Conservation (phyloP, 306 rosid genomes). For the Quillaja saponaria region DNA sequence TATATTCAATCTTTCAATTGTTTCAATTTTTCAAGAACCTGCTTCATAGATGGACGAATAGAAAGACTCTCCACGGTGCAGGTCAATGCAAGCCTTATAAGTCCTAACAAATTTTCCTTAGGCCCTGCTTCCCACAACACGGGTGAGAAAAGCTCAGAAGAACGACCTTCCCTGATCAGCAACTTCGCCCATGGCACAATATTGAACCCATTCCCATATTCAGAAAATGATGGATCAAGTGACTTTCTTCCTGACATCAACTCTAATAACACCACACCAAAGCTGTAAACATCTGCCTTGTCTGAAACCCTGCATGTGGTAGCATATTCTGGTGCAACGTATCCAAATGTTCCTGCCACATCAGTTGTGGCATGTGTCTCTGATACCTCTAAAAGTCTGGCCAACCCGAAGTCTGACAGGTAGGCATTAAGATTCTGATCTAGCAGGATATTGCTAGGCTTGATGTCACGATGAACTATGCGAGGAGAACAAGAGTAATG, state of each 20-base stretch:
- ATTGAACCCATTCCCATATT: slow-evolving; percentile 67
- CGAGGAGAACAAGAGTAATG: slow-evolving; percentile 71
- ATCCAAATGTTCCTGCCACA: slow-evolving; percentile 77
- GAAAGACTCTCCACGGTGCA: slow-evolving; percentile 53
- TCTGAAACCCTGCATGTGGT: slow-evolving; percentile 70
- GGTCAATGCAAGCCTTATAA: slow-evolving; percentile 45
- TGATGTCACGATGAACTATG: slow-evolving; percentile 73
- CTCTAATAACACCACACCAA: slow-evolving; percentile 67
- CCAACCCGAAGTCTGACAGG: slow-evolving; percentile 69
- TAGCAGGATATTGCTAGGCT: slow-evolving; percentile 79
- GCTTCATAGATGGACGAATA: slow-evolving; percentile 51
- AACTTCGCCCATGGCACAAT: slow-evolving; percentile 71
- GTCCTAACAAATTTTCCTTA: slow-evolving; percentile 41
- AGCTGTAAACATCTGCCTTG: slow-evolving; percentile 72
- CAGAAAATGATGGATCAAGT: slow-evolving; percentile 66
- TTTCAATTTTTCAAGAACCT: slow-evolving; percentile 51
- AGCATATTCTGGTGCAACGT: slow-evolving; percentile 80
- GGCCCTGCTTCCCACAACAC: slow-evolving; percentile 57
- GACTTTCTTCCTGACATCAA: slow-evolving; percentile 67
- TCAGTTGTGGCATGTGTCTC: slow-evolving; percentile 79
- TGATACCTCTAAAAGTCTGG: slow-evolving; percentile 65
- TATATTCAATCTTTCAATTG: slow-evolving; percentile 36
- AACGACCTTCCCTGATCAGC: slow-evolving; percentile 45
- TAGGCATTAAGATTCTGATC: slow-evolving; percentile 61
- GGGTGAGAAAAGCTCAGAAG: slow-evolving; percentile 45